Conservation (phyloP, 2,329 filamentous ascomycete genomes). For the Xylariaceae sp. region DNA sequence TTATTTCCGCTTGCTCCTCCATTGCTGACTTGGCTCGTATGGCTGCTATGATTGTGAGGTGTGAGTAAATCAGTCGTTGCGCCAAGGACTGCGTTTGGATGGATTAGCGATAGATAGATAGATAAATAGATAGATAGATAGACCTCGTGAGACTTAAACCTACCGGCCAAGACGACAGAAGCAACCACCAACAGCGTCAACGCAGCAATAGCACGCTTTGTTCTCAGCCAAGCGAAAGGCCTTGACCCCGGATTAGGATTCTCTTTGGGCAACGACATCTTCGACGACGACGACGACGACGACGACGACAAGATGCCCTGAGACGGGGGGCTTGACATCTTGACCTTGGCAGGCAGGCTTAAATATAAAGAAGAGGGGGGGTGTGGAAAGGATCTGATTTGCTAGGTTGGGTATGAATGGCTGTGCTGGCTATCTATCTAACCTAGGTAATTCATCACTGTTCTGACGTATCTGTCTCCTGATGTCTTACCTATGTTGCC, state of each 20-base stretch:
- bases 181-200: conserved; percentile 19
- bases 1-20: not conserved
- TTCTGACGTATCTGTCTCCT: too few species aligned
- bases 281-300: not conserved
- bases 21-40: not conserved
- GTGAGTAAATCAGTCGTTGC: conserved; percentile 23
- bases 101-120: not conserved
- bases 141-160: not conserved
- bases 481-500: too few species aligned
- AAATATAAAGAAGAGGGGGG: too few species aligned
- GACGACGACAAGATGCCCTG: too few species aligned
- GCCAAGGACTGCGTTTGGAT: conserved; percentile 18
- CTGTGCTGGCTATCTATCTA: too few species aligned
- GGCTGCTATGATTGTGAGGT: conserved; percentile 2
- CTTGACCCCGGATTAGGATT: conserved; percentile 5
- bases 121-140: not conserved
- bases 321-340: too few species aligned
- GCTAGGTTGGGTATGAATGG: too few species aligned
- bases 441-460: too few species aligned
- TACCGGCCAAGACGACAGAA: conserved; percentile 23
- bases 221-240: conserved; percentile 22
- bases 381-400: too few species aligned
- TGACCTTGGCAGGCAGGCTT: too few species aligned
- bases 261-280: conserved; percentile 9
- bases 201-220: conserved; percentile 21